These are phyloP conservation scores for Ashbya aceris DNA, from an alignment of 1,139 yeast genomes.

Conservation along the genomic window DNA sequence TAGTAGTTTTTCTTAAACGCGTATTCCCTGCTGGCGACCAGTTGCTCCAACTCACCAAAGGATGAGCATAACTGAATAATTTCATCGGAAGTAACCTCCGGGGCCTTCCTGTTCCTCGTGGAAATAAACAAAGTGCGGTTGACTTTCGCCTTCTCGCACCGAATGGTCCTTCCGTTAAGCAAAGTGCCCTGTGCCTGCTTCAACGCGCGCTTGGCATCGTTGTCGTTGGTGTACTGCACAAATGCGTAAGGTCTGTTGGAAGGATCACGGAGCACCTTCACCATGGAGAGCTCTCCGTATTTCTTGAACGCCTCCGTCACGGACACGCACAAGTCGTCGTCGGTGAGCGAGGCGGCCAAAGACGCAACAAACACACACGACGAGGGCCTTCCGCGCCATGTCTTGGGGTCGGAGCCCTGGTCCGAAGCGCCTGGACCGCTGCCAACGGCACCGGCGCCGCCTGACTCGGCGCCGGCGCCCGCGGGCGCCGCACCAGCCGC, in stretches of 20 bases:
- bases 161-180: slow-evolving; percentile 63
- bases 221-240: slow-evolving; percentile 71
- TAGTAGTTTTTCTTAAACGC: slow-evolving; percentile 29
- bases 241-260: slow-evolving; percentile 86
- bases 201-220: slow-evolving; percentile 63
- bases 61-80: slow-evolving; percentile 36
- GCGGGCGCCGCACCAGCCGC: neutral
- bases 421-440: neutral
- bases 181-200: slow-evolving; percentile 57
- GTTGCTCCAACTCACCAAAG: slow-evolving; percentile 70
- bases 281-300: slow-evolving; percentile 64
- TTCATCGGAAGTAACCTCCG: slow-evolving; percentile 19
- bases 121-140: slow-evolving; percentile 69
- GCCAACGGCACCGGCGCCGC: neutral
- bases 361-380: slow-evolving; percentile 87
- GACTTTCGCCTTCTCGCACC: slow-evolving; percentile 88
- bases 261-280: slow-evolving; percentile 80
- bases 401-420: slow-evolving; percentile 3
- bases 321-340: slow-evolving; percentile 60
- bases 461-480: slow-evolving; percentile 3
- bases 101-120: slow-evolving; percentile 15
- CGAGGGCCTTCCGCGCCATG: slow-evolving; percentile 50
- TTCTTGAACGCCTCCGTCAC: slow-evolving; percentile 54
- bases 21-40: slow-evolving; percentile 43
- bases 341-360: slow-evolving; percentile 51